Percentiles rank a stretch among this genome's conserved stretches.
These are phyloP conservation scores for Falciphora oryzae DNA, from an alignment of 2,329 filamentous ascomycete species.

Conservation along the genomic window DNA sequence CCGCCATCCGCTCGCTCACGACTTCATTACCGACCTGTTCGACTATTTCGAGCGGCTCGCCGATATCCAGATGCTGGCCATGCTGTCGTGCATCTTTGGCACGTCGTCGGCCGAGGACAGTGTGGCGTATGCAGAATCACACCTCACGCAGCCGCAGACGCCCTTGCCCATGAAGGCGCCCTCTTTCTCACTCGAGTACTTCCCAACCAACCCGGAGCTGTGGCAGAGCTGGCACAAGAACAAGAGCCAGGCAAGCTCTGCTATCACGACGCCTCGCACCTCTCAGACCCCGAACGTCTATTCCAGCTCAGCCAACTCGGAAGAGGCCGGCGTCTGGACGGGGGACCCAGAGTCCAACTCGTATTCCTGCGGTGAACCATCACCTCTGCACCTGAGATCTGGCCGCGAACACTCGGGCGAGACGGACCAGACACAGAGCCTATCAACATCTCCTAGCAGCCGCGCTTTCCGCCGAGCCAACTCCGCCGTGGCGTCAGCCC, in stretches of 20 bases:
- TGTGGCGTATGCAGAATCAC: slow-evolving; percentile 51
- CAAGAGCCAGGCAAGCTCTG: slow-evolving; percentile 48
- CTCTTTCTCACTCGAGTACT: slow-evolving; percentile 62
- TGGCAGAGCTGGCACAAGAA: slow-evolving; percentile 18
- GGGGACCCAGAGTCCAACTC: slow-evolving; percentile 51
- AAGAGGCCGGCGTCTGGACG: slow-evolving; percentile 44
- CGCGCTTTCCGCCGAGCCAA: slow-evolving; percentile 47
- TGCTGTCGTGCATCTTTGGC: slow-evolving; percentile 65
- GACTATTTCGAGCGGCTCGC: slow-evolving; percentile 55
- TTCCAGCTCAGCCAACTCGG: slow-evolving; percentile 49
- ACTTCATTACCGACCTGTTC: slow-evolving; percentile 58
- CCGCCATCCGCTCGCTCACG: slow-evolving; percentile 55
- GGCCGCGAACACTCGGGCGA: background rate
- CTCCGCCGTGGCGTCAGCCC: slow-evolving; percentile 48
- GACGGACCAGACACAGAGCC: slow-evolving; percentile 40
- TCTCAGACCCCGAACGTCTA: slow-evolving; percentile 49
- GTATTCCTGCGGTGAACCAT: slow-evolving; percentile 57
- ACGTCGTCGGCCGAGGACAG: slow-evolving; percentile 55
- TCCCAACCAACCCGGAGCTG: slow-evolving; percentile 50
- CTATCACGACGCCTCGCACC: slow-evolving; percentile 51
- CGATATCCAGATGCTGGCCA: slow-evolving; percentile 65
- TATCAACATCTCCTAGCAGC: slow-evolving; percentile 56
- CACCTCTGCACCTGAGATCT: slow-evolving; percentile 32
- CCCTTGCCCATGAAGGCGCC: slow-evolving; percentile 60
- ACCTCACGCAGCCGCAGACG: slow-evolving; percentile 52